Percentiles rank a stretch among this genome's conserved stretches.
phyloP scores from a whole-genome alignment of 192 early-diverging fungal genomes.

The Funneliformis geosporum region DNA sequence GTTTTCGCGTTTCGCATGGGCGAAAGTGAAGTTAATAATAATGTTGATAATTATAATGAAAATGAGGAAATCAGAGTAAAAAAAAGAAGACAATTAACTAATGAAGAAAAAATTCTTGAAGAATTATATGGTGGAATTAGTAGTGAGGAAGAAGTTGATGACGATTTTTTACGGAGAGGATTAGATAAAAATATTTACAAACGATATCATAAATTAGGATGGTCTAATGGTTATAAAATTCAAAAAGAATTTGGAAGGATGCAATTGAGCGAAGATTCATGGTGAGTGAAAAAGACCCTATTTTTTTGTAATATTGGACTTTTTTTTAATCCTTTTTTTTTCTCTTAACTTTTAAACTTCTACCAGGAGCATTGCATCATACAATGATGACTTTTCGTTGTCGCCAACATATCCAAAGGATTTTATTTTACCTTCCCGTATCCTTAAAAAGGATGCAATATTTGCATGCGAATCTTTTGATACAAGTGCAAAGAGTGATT shows the following conservation, averaged over 20 bases:
- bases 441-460: slow-evolving; percentile 26
- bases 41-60: background rate
- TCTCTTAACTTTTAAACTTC: background rate
- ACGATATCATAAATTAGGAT: slow-evolving; percentile 31
- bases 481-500: slow-evolving; percentile 1
- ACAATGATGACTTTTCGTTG: slow-evolving; percentile 39
- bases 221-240: slow-evolving; percentile 43
- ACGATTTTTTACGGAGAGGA: slow-evolving; percentile 3
- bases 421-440: slow-evolving; percentile 40
- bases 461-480: background rate
- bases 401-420: slow-evolving; percentile 46
- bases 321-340: too few relatives aligned
- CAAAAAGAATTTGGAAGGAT: slow-evolving; percentile 41
- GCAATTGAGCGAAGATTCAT: slow-evolving; percentile 34
- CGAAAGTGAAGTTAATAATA: background rate
- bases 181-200: slow-evolving; percentile 17
- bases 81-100: background rate
- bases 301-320: too few relatives aligned
- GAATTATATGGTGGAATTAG: slow-evolving; percentile 15
- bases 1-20: slow-evolving; percentile 31
- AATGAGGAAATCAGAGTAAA: background rate
- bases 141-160: slow-evolving; percentile 24
- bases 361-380: slow-evolving; percentile 37
- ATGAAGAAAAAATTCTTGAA: slow-evolving; percentile 13
- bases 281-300: slow-evolving; percentile 14